Base-by-base conservation (phyloP, 345 rosid genomes). In the Populus ilicifolia region DNA sequence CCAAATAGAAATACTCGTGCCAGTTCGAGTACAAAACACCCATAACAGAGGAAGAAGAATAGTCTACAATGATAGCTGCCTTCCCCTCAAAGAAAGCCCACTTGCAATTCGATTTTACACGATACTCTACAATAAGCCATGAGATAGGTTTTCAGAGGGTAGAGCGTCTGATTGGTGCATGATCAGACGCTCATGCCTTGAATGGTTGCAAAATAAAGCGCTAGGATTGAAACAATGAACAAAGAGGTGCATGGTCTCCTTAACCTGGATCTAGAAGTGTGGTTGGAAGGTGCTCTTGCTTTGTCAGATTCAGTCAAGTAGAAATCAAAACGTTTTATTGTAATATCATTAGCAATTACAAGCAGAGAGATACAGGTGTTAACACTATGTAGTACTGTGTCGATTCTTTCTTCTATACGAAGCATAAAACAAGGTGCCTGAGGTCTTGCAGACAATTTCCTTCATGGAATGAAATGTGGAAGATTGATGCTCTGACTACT, bases 401-500 rank as follows among this genome's bases (percentile, higher is more conserved):
- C 62, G 54, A 16, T 74, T 54, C 10, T 44, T 52, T 41, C 52
- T 39, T 73, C 41, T 62, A 25, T 27, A 25, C 13, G 41, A 33
- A 54, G 25, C 35, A 74, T 36, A 10, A 18, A 33, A 61, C 62
- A n/a, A 73, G 38, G 43, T 11, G 35, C 29, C 41, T 8, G 21
- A 30, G 67, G 18, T 33, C 43, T 2, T 8, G 2, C 54, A 21
- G 27, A 39, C 30, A 20, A 62, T 59, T 27, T 61, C 20, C 0
- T 33, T 80, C 75, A 77, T 7, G 48, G 13, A 5, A 74, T 33
- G n/a, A 63, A 78, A 64, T 73, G 81, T n/a, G 54, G n/a, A 9
- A 30, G 8, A 36, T 70, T 35, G 29, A 25, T 44, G 8, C 18
- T 11, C n/a, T 67, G 67, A 63, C 25, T 36, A 4, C 63, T 83